Conservation (phyloP, 768 basidiomycete species). For the Suillus luteus region DNA sequence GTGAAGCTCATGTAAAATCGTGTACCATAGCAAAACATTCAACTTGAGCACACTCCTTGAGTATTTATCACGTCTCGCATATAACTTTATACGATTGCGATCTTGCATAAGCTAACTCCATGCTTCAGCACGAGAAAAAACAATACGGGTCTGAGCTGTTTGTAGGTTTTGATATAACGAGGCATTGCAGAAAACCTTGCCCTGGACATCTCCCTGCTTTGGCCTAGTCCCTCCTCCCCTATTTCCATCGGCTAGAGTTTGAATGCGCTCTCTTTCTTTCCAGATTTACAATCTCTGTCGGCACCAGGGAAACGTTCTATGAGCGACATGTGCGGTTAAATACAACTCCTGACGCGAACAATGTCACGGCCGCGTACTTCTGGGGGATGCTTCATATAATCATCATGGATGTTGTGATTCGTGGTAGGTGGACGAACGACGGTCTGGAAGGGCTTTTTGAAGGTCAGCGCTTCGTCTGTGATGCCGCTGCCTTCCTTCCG, state of each 20-base stretch:
- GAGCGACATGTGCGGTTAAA: neutral
- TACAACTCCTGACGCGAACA: neutral
- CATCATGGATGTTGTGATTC: constrained; percentile 37
- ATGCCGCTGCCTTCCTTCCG: constrained; percentile 11
- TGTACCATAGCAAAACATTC: constrained; percentile 12
- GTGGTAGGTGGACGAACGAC: constrained; percentile 28
- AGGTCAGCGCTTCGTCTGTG: constrained; percentile 21
- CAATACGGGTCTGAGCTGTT: constrained; percentile 3
- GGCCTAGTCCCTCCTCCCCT: constrained; percentile 17
- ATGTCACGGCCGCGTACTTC: constrained; percentile 20
- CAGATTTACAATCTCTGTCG: constrained; percentile 13
- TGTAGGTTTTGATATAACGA: constrained; percentile 24
- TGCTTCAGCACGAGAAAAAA: neutral
- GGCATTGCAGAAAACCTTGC: constrained; percentile 21
- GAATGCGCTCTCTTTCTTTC: constrained; percentile 27
- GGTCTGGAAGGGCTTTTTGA: constrained; percentile 33
- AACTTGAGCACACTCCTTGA: constrained; percentile 14
- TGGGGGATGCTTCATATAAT: constrained; percentile 34
- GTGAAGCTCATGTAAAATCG: constrained; percentile 34
- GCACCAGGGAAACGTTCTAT: constrained; percentile 21
- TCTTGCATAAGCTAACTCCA: no score
- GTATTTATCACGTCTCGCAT: constrained; percentile 20
- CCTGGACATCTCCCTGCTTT: constrained; percentile 22
- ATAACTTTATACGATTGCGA: neutral
- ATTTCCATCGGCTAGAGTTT: constrained; percentile 14